Evolutionary conservation across 2,329 filamentous ascomycete species (phyloP).

Genomic region (Diplodia scrobiculata): DNA sequence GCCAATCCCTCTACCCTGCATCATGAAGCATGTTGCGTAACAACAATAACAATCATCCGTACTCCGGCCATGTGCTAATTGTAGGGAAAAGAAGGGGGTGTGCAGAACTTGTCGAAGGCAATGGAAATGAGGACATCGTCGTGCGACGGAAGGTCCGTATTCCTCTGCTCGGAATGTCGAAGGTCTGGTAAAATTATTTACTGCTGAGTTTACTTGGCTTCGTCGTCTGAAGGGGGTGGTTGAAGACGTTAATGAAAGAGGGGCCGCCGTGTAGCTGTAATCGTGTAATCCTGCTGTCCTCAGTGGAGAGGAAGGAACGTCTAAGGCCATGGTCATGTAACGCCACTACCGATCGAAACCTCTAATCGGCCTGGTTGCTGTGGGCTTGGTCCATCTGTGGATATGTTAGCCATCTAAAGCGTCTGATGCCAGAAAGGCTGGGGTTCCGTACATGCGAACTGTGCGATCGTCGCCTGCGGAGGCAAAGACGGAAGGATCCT

Average conservation of each 20-base stretch:
- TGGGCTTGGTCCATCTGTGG: slow-evolving; percentile 16
- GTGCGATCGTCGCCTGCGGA: slow-evolving; percentile 85
- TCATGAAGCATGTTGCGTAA: not conserved
- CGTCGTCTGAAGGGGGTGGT: not conserved
- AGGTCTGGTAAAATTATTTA: slow-evolving; percentile 18
- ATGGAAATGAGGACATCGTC: not conserved
- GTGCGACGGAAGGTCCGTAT: not conserved
- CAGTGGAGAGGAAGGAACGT: slow-evolving; percentile 8
- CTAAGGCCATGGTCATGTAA: slow-evolving; percentile 7
- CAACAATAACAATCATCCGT: slow-evolving; percentile 15
- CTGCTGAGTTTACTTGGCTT: slow-evolving; percentile 3
- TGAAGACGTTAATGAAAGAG: slow-evolving; percentile 10
- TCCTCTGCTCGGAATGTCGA: not conserved
- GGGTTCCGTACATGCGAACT: slow-evolving; percentile 71
- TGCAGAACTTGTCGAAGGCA: not conserved
- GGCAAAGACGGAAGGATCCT: slow-evolving; percentile 79
- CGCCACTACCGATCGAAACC: slow-evolving; percentile 14
- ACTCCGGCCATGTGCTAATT: slow-evolving; percentile 25
- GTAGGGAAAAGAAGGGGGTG: not conserved
- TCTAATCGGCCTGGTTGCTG: slow-evolving; percentile 2
- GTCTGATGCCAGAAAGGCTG: not conserved
- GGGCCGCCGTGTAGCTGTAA: slow-evolving; percentile 6
- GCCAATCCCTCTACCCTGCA: slow-evolving; percentile 14
- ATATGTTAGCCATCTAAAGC: not conserved
- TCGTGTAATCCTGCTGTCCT: slow-evolving; percentile 17